These are phyloP conservation scores for Skeletonema grethae DNA, from an alignment of 108 stramenopile genomes.

Conservation along the genomic window DNA sequence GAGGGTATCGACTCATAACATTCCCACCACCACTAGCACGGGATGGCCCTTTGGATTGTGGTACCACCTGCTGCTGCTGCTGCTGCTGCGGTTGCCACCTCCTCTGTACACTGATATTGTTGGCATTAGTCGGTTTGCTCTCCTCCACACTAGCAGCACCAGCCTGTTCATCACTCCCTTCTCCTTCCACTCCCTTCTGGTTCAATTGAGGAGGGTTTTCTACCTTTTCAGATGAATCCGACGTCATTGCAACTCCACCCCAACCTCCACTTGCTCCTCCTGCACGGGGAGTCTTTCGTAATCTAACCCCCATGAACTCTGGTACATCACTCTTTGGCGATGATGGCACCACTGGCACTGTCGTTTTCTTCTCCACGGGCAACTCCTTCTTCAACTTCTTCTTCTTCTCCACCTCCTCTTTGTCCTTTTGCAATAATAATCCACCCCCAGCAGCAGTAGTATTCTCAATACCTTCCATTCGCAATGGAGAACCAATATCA, in stretches of 20 bases:
- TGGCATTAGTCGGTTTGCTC: background rate
- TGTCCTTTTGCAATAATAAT: background rate
- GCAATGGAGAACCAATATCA: background rate
- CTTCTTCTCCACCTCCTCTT: background rate
- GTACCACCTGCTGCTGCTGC: constrained; percentile 5
- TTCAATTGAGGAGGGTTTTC: background rate
- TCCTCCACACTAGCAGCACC: background rate
- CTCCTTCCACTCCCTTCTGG: background rate
- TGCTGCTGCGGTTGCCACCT: constrained; percentile 14
- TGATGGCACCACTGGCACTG: background rate
- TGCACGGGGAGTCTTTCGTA: background rate
- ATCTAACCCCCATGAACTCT: background rate
- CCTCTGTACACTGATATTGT: background rate
- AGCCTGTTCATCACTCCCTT: background rate
- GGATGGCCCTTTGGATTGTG: background rate
- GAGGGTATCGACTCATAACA: background rate
- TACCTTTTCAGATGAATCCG: background rate
- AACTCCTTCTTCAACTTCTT: no score
- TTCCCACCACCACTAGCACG: constrained; percentile 3
- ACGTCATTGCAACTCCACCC: background rate
- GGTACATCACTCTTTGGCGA: background rate
- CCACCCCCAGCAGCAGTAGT: background rate
- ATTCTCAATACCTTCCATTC: background rate
- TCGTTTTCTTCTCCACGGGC: background rate
- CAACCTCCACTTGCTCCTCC: background rate